phyloP scores from a whole-genome alignment of 106 monocot species.

The Acorus calamus region DNA sequence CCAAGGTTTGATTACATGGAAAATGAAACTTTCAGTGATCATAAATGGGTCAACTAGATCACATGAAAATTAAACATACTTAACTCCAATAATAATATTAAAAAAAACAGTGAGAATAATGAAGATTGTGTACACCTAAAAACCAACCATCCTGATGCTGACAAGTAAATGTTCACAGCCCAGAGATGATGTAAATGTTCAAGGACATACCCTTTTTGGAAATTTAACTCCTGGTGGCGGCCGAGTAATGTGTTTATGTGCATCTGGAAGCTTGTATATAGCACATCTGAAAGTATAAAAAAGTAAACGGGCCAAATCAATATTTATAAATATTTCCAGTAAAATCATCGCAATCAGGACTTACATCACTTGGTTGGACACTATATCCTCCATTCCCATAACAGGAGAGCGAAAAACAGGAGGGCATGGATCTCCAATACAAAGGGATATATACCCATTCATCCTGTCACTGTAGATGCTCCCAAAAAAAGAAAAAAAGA shows the following conservation, averaged over 20 bases:
- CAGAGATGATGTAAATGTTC: neutral
- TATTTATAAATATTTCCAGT: neutral
- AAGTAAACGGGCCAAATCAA: constrained; percentile 8
- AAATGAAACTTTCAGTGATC: too few relatives aligned
- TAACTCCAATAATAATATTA: too few relatives aligned
- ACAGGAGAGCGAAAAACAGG: constrained; percentile 93
- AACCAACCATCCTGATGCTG: too few relatives aligned
- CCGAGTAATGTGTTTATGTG: constrained; percentile 69
- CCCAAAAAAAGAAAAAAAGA: constrained; percentile 9
- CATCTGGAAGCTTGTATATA: constrained; percentile 88
- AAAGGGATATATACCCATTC: constrained; percentile 87
- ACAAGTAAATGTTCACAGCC: too few relatives aligned
- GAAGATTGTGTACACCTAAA: too few relatives aligned
- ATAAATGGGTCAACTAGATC: too few relatives aligned
- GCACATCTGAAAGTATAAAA: constrained; percentile 46
- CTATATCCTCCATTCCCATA: constrained; percentile 76
- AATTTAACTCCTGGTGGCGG: constrained; percentile 75
- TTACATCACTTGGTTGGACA: constrained; percentile 98
- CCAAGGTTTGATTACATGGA: too few relatives aligned
- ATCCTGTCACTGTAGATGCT: constrained; percentile 70
- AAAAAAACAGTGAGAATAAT: too few relatives aligned
- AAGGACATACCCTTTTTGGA: constrained; percentile 65
- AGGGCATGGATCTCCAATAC: constrained; percentile 88
- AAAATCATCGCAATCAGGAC: neutral
- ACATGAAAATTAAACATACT: too few relatives aligned